Evolutionary conservation across 2,329 filamentous ascomycete species (phyloP).

Genomic region (Fusarium nygamai): DNA sequence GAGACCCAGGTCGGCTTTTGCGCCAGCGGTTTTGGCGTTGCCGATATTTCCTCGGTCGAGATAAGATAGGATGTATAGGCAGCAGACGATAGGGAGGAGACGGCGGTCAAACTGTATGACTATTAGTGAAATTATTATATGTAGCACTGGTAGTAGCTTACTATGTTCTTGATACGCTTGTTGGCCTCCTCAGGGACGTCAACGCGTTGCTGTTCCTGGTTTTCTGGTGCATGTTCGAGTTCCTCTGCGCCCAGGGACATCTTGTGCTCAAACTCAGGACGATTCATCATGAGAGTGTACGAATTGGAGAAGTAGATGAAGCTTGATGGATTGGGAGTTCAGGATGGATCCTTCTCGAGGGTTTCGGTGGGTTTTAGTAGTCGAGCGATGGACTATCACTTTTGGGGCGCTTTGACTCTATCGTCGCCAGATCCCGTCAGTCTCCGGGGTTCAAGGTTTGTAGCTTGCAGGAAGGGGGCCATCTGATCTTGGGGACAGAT

Average conservation of each 20-base stretch:
- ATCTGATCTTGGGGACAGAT: neutral
- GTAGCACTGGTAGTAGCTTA: too few species aligned
- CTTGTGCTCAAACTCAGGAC: neutral
- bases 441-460: neutral
- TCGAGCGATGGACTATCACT: neutral
- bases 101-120: slow-evolving; percentile 17
- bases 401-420: neutral
- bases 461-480: neutral
- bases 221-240: neutral
- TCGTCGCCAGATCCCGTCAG: neutral
- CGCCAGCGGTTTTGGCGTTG: slow-evolving; percentile 29
- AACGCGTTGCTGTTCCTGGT: neutral
- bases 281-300: neutral
- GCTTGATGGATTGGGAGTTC: neutral
- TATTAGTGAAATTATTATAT: too few species aligned
- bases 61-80: slow-evolving; percentile 29
- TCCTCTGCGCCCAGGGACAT: neutral
- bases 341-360: neutral
- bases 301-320: neutral
- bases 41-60: slow-evolving; percentile 31
- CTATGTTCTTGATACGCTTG: neutral
- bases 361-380: neutral
- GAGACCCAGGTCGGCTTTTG: slow-evolving; percentile 1
- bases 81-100: slow-evolving; percentile 22
- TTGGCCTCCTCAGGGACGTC: neutral